Evolutionary conservation across 768 basidiomycete species (phyloP), one percentile per base, ranked within the genome.

Genomic region (Auriscalpium microsporum): DNA sequence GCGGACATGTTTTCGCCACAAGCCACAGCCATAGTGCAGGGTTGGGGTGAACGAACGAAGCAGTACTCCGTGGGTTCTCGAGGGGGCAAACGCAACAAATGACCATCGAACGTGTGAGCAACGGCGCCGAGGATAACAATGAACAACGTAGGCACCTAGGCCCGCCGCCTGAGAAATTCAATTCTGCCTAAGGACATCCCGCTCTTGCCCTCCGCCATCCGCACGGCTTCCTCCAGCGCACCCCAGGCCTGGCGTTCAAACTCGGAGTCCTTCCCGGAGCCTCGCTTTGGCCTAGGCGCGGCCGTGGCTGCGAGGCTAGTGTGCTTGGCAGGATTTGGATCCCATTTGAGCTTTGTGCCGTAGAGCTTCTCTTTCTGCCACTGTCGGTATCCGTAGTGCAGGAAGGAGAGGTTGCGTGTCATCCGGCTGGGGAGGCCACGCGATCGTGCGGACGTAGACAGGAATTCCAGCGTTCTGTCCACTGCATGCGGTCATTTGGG

Each of bases 401-500:
- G 59, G 19, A 72, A 64, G 10, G 68, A 67, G 11, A 86, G 67
- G 61, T 87, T 87, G 16, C 76, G 76, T 7, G 83, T 81, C 7
- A 82, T 61, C 55, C 70, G 71, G 63, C 87, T 83, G 10, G 86
- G 67, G 13, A 86, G 68, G 13, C 87, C 87, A 28, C 84, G 78
- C 36, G 80, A 77, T 55, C 73, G 72, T 4, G 79, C 77, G n/a
- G 87, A 83, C 28, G 74, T 79, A 67, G 80, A 76, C 47, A 90
- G 65, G 9, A 90, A 60, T 35, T 74, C 73, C 42, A 90, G 73
- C 0, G 86, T 87, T 56, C 75, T 77, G 62, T 90, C 86, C 67
- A 87, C 88, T 90, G 56, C 2, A 45, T 10, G 38, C 10, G 38
- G 46, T 49, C 40, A 46, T 14, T 16, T 38, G 36, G 42, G 45